Percentiles rank a stretch among this genome's conserved stretches.
phyloP scores from a whole-genome alignment of 2,329 filamentous ascomycete species.

The Penicillium paneum region DNA sequence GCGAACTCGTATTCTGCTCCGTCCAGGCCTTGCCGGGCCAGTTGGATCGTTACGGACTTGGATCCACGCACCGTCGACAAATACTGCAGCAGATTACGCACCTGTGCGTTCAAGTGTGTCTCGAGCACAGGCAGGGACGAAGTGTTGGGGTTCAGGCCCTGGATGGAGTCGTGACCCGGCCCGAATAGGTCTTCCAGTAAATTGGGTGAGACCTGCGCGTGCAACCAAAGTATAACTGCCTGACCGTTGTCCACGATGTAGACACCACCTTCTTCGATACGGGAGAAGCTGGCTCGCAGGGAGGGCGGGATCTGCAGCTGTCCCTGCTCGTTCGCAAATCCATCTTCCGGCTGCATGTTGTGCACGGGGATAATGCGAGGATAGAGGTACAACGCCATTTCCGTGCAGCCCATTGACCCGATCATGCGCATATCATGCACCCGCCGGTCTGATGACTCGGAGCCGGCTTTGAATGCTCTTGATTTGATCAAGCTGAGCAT shows the following conservation, averaged over 20 bases:
- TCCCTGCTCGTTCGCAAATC: constrained; percentile 88
- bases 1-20: constrained; percentile 97
- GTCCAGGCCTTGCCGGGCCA: constrained; percentile 88
- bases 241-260: constrained; percentile 97
- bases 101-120: constrained; percentile 91
- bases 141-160: constrained; percentile 75
- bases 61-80: constrained; percentile 74
- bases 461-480: constrained; percentile 84
- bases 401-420: constrained; percentile 78
- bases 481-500: constrained; percentile 86
- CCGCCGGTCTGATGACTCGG: constrained; percentile 84
- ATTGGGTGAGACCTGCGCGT: constrained; percentile 87
- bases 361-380: constrained; percentile 90
- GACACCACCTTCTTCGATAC: constrained; percentile 86
- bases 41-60: constrained; percentile 83
- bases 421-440: constrained; percentile 90
- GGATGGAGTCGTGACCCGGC: constrained; percentile 65
- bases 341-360: constrained; percentile 80
- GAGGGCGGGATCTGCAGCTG: constrained; percentile 79
- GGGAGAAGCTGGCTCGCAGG: constrained; percentile 78
- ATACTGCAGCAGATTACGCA: constrained; percentile 88
- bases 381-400: constrained; percentile 89
- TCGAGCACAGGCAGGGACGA: constrained; percentile 78
- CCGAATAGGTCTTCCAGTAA: constrained; percentile 89
- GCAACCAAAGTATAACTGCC: constrained; percentile 85